Evolutionary conservation across 73 alveolate genomes (phyloP), one percentile per base, ranked within the genome.

Genomic region (Paramecium biaurelia): DNA sequence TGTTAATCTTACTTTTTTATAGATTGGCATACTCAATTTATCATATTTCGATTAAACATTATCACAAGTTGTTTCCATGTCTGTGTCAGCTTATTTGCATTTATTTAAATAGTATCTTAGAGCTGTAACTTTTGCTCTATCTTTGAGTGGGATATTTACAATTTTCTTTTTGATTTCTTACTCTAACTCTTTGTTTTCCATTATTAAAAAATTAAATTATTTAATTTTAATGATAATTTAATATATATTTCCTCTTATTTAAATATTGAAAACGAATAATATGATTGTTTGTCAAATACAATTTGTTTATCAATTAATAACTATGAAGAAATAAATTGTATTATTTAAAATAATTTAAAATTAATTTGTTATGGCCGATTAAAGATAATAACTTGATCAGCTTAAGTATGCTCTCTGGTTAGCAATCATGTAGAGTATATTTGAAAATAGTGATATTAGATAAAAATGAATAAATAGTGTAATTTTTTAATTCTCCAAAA

Each of bases 401-500:
- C 56, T 79, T 38, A 79, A 79, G 56, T 30, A 79, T 45, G 90
- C 90, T 2, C 32, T 79, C 11, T 79, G 90, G 90, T 79, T 79
- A 42, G 90, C 90, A 20, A 79, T 79, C 45, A 79, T 79, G 90
- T 79, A 79, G 24, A 79, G 90, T 79, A 79, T 30, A 53, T 20
- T 11, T 20, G 7, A 79, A n/a, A 14, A 79, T 20, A 28, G 11
- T 21, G 20, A 23, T 45, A 23, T 30, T 79, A 79, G 90, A 38
- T 79, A 79, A 79, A 79, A 79, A 79, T 20, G 90, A 79, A 45
- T 43, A 41, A 79, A 79, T 79, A 8, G 72, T 79, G 28, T 45
- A 79, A 79, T 79, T 79, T 47, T 79, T 79, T 63, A 79, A 79
- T 79, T 79, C 90, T 2, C 90, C 90, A 45, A 79, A 79, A 79